Evolutionary conservation across 768 basidiomycete genomes (phyloP), one percentile per base, ranked within the genome.

Genomic region (Amanita inopinata): DNA sequence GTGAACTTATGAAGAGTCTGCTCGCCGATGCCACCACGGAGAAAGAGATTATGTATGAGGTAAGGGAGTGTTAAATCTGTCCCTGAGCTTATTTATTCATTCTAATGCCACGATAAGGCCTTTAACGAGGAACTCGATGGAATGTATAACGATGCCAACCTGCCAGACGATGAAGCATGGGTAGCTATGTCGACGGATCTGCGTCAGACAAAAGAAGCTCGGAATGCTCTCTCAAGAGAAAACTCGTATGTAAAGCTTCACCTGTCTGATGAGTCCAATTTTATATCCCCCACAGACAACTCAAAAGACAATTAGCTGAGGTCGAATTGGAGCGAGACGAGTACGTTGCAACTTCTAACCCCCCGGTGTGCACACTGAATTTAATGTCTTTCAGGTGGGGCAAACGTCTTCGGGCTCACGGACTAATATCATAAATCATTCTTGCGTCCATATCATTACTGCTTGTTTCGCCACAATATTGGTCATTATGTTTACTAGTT

Each of bases 11-110:
- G 3, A 87, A 87, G 59, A 76, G 75, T 50, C 69, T 92, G 20
- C 67, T 90, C 10, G 70, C 73, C 12, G 85, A 93, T 53, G 75
- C 78, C 23, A 84, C 82, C 6, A 72, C 79, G 1, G 92, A 96
- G 65, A 86, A 93, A 60, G 87, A 92, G 53, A 85, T 90, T 57
- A 83, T 94, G 74, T 93, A 92, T 50, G 85, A 91, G 70, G 90
- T 91, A 49, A 43, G n/a, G n/a, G n/a, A n/a, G n/a, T n/a, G n/a
- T n/a, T n/a, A n/a, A n/a, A n/a, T n/a, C n/a, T n/a, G n/a, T 50
- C 11, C 1, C 32, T 31, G 12, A 33, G 25, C 0, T 27, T 22
- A 30, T 35, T 8, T 33, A 12, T 33, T 36, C 24, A 6, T 12
- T 36, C 17, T 15, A 17, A 35, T 11, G 20, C 22, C 38, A 33